phyloP scores from a whole-genome alignment of 2,329 filamentous ascomycete species.

The Camptophora hylomeconis region DNA sequence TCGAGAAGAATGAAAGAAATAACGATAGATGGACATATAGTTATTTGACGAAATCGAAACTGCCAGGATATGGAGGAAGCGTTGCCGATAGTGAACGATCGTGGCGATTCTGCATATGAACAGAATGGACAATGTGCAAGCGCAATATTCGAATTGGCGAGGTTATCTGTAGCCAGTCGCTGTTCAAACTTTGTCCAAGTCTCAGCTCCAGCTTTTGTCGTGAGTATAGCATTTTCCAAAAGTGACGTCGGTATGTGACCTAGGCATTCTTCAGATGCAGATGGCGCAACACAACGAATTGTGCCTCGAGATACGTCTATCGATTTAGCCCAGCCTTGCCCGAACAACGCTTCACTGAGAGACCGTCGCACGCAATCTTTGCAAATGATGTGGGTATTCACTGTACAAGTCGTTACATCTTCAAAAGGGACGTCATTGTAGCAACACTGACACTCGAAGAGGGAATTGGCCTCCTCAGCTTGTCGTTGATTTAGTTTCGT shows the following conservation, averaged over 20 bases:
- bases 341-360: constrained; percentile 77
- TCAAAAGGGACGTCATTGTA: constrained; percentile 35
- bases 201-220: constrained; percentile 57
- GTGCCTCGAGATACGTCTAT: constrained; percentile 62
- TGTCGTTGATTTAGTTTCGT: constrained; percentile 29
- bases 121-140: constrained; percentile 84
- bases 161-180: constrained; percentile 60
- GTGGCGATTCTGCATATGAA: constrained; percentile 78
- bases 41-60: constrained; percentile 42
- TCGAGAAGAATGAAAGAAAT: constrained; percentile 31
- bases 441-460: constrained; percentile 38
- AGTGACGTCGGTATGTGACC: constrained; percentile 60
- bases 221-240: constrained; percentile 58
- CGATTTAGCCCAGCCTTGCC: constrained; percentile 77
- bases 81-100: constrained; percentile 48
- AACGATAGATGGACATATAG: too few species aligned
- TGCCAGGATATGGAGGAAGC: constrained; percentile 41
- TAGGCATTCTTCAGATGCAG: constrained; percentile 51
- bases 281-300: constrained; percentile 69
- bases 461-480: constrained; percentile 26
- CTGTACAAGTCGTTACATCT: constrained; percentile 33
- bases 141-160: constrained; percentile 60
- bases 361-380: constrained; percentile 69
- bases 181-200: constrained; percentile 65
- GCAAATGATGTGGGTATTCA: constrained; percentile 32